Base-by-base conservation (phyloP, 2,329 filamentous ascomycete species). In the Nemania sp. region DNA sequence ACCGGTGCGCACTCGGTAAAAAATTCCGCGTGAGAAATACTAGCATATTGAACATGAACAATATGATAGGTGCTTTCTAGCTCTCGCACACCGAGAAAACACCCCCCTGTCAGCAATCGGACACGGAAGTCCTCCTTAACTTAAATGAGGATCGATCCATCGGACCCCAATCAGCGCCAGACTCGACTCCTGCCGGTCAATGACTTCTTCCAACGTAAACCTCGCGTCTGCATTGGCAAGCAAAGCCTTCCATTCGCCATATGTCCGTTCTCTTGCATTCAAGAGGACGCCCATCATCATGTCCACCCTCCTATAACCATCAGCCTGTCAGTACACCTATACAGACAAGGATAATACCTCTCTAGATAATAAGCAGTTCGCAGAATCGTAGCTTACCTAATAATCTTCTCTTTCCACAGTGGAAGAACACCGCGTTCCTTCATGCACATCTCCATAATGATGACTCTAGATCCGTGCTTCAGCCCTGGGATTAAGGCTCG, bases 381-480 rank as follows among this genome's bases (percentile, higher is more conserved):
- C 32, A 43, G 10, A 10, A 55, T n/a, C 13, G 24, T n/a, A n/a
- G 22, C 53, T 22, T 65, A 64, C 56, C 60, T 62, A 5, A 56
- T 8, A 24, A 58, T 18, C 13, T 60, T 22, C 38, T 71, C 67
- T 20, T 38, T 57, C 62, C 62, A 68, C 15, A 66, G 15, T 15
- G 61, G 47, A 29, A 64, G 49, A 24, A 20, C 26, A 8, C 63
- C 63, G 5, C 47, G 51, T 32, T 69, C 60, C 4, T 62, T 62
- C 45, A 69, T 41, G 26, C 47, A 61, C 18, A 18, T 18, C 8
- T 74, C 73, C 38, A 65, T 62, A 11, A 73, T 64, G 1, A 72
- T 41, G 4, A 73, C 35, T 24, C 51, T 63, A 4, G 70, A 51
- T 2, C 63, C 68, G 1, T 59, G 10, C 35, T 38, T 61, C 6